Conservation (phyloP, 139 green algal species). For the Volvox reticuliferus region DNA sequence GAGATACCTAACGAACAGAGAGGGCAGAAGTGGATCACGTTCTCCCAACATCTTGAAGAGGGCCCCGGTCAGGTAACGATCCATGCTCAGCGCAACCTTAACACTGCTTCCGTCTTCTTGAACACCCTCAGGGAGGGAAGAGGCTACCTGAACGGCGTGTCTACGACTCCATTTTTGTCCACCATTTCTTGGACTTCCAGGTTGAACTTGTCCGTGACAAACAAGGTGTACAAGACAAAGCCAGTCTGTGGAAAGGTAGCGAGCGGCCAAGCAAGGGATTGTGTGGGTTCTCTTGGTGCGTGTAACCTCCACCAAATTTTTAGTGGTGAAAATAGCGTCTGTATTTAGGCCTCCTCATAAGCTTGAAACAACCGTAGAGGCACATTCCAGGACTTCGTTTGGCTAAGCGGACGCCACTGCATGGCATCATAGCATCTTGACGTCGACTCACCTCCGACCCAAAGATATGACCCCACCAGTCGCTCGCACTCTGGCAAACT, state of each 20-base stretch:
- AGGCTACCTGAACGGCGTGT: constrained; percentile 33
- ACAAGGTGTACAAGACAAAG: constrained; percentile 64
- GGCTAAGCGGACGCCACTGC: no score
- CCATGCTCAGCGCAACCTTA: neutral
- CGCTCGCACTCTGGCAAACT: no score
- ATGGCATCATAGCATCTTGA: no score
- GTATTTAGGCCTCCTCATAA: no score
- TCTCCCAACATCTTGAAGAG: neutral
- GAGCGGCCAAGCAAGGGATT: neutral
- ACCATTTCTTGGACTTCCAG: constrained; percentile 61
- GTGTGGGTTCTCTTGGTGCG: no score
- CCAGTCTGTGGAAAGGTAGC: constrained; percentile 4
- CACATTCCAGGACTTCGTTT: no score
- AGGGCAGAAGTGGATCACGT: neutral
- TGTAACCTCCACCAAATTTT: no score
- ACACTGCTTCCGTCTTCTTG: neutral
- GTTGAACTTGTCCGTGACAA: constrained; percentile 61
- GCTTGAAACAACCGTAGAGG: no score
- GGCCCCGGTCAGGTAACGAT: neutral
- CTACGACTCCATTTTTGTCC: constrained; percentile 26
- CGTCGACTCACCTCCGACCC: no score
- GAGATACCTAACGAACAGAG: no score
- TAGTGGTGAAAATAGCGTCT: no score
- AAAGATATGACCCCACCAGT: no score
- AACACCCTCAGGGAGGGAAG: neutral